A percentile compares a stretch with the other conserved stretches of the same genome.
Conservation (phyloP, 768 basidiomycete genomes). For the Boletellus emodensis region DNA sequence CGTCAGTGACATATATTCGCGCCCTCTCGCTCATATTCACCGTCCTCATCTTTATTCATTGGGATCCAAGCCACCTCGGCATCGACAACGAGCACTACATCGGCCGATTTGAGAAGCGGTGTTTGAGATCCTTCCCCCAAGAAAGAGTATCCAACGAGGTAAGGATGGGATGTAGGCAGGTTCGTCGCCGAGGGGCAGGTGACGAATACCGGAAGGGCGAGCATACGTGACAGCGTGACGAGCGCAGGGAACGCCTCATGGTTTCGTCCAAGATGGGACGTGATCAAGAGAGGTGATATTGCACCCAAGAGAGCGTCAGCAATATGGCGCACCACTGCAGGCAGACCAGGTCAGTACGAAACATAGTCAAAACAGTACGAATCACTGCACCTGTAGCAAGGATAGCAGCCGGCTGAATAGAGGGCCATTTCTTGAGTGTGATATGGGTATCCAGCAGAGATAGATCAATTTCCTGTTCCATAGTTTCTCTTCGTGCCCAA, state of each 20-base stretch:
- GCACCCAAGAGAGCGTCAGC: conserved; percentile 47
- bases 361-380: background rate
- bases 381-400: conserved; percentile 32
- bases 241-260: conserved; percentile 44
- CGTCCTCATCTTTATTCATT: conserved; percentile 35
- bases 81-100: conserved; percentile 64
- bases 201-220: conserved; percentile 53
- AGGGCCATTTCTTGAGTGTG: conserved; percentile 44
- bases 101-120: conserved; percentile 47
- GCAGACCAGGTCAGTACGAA: background rate
- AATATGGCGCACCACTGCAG: conserved; percentile 37
- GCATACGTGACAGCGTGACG: conserved; percentile 42
- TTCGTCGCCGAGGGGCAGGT: conserved; percentile 49
- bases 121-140: conserved; percentile 44
- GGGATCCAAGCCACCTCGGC: conserved; percentile 65
- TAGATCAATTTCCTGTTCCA: conserved; percentile 57
- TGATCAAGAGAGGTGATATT: conserved; percentile 57
- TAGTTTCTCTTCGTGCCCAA: conserved; percentile 67
- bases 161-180: conserved; percentile 54
- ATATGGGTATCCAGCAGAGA: conserved; percentile 30
- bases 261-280: conserved; percentile 59
- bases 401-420: conserved; percentile 48
- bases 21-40: conserved; percentile 31
- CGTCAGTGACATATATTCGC: conserved; percentile 56
- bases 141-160: conserved; percentile 50